These are phyloP conservation scores for Arthrinium phaeospermum DNA, from an alignment of 2,329 filamentous ascomycete species.

Conservation along the genomic window DNA sequence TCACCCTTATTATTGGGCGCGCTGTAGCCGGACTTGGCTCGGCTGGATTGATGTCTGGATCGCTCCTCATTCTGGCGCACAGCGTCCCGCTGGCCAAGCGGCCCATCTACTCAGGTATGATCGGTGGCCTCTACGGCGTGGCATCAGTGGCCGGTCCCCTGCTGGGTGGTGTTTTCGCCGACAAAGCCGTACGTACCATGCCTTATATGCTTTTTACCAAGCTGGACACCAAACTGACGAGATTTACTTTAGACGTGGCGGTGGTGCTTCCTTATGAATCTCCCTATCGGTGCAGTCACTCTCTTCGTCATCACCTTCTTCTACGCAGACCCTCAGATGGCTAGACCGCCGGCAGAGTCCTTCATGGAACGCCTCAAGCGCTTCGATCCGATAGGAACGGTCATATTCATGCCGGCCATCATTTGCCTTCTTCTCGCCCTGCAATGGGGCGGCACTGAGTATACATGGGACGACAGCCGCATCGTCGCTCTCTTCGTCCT, in stretches of 20 bases:
- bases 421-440: constrained; percentile 53
- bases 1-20: constrained; percentile 41
- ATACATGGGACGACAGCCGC: constrained; percentile 42
- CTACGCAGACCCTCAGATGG: constrained; percentile 29
- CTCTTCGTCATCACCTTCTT: constrained; percentile 32
- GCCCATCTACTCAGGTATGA: constrained; percentile 33
- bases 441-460: constrained; percentile 49
- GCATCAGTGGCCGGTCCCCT: constrained; percentile 42
- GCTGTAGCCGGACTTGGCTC: constrained; percentile 43
- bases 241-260: constrained; percentile 31
- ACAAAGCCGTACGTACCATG: constrained; percentile 35
- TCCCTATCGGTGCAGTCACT: constrained; percentile 39
- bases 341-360: constrained; percentile 25
- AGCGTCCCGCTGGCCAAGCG: constrained; percentile 23
- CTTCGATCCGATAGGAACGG: constrained; percentile 36
- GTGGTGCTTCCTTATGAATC: constrained; percentile 42
- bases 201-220: neutral
- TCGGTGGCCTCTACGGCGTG: constrained; percentile 46
- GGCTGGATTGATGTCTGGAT: constrained; percentile 36
- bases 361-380: constrained; percentile 29
- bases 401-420: constrained; percentile 40
- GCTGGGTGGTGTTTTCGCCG: constrained; percentile 40
- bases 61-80: constrained; percentile 5
- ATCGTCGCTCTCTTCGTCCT: constrained; percentile 42
- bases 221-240: too few relatives aligned